Evolutionary conservation across 2,329 filamentous ascomycete species (phyloP).

Genomic region (Colletotrichum horii): DNA sequence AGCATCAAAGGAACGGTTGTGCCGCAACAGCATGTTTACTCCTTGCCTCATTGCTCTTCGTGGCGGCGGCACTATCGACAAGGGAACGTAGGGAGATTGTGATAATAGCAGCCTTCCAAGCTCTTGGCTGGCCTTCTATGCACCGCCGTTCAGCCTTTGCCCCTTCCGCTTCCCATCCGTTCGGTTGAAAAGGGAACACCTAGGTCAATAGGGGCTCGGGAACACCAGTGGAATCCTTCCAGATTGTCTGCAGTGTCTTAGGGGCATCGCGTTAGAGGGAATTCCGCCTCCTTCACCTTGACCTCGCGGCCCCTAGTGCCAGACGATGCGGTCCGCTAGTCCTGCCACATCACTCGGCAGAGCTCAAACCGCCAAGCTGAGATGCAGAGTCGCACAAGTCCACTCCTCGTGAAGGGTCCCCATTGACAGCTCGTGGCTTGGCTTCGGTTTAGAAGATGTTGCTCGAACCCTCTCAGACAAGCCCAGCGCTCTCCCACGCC

Average conservation of each 20-base stretch:
- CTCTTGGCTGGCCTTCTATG: slow-evolving; percentile 12
- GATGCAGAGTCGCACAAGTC: slow-evolving; percentile 1
- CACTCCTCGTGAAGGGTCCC: not conserved
- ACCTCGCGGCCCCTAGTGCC: not conserved
- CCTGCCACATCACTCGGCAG: slow-evolving; percentile 3
- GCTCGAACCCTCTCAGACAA: not conserved
- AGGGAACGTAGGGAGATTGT: slow-evolving; percentile 11
- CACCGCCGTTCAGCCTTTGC: slow-evolving; percentile 12
- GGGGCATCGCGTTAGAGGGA: not conserved
- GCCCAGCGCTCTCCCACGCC: not conserved
- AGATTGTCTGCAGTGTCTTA: not conserved
- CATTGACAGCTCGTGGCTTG: slow-evolving; percentile 6
- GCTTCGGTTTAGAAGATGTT: not conserved
- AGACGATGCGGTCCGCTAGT: not conserved
- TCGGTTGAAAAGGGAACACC: not conserved
- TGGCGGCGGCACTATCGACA: slow-evolving; percentile 2
- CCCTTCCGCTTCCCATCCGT: not conserved
- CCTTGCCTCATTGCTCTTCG: not conserved
- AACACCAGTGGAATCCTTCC: not conserved
- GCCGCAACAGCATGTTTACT: not conserved
- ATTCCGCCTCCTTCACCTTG: not conserved
- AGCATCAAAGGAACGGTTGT: not conserved
- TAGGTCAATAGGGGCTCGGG: not conserved
- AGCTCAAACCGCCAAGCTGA: slow-evolving; percentile 17
- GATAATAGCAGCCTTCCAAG: not conserved